A percentile compares a stretch with the other conserved stretches of the same genome.
Evolutionary conservation across 306 rosid species (phyloP).

Genomic region (Prunus padus): DNA sequence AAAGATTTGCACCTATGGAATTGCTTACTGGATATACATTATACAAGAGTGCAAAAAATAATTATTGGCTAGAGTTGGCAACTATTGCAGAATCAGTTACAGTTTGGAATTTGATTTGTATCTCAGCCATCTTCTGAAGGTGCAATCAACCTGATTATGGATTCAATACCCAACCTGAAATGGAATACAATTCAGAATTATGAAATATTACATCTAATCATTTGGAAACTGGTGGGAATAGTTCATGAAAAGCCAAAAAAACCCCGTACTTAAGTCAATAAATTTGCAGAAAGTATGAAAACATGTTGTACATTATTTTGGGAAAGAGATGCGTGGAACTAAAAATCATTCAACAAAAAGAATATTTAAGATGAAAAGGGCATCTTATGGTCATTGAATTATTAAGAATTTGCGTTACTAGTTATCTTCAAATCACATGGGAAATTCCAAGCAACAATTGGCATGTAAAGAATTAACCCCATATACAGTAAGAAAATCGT

Average conservation of each 20-base stretch:
- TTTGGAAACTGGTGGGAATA: neutral
- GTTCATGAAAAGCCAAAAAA: slow-evolving; percentile 3
- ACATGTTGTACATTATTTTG: neutral
- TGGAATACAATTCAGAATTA: neutral
- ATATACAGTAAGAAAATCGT: slow-evolving; percentile 17
- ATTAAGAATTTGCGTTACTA: slow-evolving; percentile 9
- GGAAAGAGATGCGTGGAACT: neutral
- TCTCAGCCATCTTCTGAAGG: slow-evolving; percentile 27
- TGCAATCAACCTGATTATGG: slow-evolving; percentile 21
- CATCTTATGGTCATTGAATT: neutral
- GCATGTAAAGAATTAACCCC: slow-evolving; percentile 13
- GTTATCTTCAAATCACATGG: slow-evolving; percentile 6
- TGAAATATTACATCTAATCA: neutral
- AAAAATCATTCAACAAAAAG: neutral
- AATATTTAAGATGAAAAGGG: neutral
- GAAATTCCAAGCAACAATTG: slow-evolving; percentile 18
- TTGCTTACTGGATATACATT: slow-evolving; percentile 1
- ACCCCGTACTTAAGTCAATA: neutral
- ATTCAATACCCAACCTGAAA: slow-evolving; percentile 39
- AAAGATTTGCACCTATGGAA: neutral
- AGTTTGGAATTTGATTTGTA: slow-evolving; percentile 17
- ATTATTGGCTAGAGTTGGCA: slow-evolving; percentile 2
- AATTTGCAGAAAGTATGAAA: neutral
- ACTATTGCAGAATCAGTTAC: slow-evolving; percentile 28
- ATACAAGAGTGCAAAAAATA: neutral